Base-by-base conservation (phyloP, 352 stramenopile genomes). In the Phytophthora sp. region DNA sequence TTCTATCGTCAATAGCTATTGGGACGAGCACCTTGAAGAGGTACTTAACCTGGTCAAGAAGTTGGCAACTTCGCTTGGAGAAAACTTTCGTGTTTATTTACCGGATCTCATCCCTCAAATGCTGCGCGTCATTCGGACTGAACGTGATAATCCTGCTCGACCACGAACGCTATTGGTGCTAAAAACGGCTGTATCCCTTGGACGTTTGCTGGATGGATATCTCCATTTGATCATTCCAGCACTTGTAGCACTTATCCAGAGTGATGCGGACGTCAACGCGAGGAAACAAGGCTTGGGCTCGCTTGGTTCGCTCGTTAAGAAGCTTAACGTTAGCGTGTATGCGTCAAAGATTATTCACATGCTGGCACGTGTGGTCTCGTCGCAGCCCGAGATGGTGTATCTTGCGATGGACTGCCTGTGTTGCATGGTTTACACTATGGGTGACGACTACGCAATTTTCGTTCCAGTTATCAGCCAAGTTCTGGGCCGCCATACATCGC, bases 31-130 rank as follows among this genome's bases (percentile, higher is more conserved):
- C 74, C 75, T 99, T 2, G 86, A 97, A 59, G 89, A 95, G 41
- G 98, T 99, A 50, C 96, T 99, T 53, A 96, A 99, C 42, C 74
- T 99, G 27, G 88, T 99, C 63, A 98, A 99, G 67, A 94, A 96
- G 58, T 69, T 98, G 29, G 89, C 90, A 15, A 91, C 82, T 24
- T 92, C 84, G 5, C 71, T 97, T 21, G 84, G 81, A 1, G 90
- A 97, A 52, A 76, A 84, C 11, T 98, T 98, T 53, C 87, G 84
- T 47, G 78, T 96, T 18, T 97, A 98, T 50, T 61, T 98, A 3
- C 88, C 89, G 4, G 80, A 93, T 30, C 61, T 98, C 11, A 67
- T 98, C 20, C 91, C 90, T 9, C 89, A 96, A 47, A 77, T 98
- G 58, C 69, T 98, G 42, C 86, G 86, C 5, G 86, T 96, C 4